A percentile compares a stretch with the other conserved stretches of the same genome.
phyloP scores from a whole-genome alignment of 208 protist genomes.

The Vickermania spadyakhi region DNA sequence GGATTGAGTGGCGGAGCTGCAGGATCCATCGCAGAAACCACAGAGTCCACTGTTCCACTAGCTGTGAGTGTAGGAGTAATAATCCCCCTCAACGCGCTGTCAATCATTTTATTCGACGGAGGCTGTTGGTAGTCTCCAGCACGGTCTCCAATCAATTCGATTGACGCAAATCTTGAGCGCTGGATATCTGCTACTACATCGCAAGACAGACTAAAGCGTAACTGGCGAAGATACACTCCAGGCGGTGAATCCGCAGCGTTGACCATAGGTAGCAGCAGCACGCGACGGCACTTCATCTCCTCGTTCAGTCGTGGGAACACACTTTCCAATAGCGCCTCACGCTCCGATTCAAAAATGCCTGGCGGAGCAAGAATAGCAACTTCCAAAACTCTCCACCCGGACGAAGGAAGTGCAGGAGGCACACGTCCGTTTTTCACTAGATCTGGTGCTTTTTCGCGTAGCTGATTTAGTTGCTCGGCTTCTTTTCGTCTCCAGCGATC shows the following conservation, averaged over 20 bases:
- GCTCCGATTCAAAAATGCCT: slow-evolving; percentile 68
- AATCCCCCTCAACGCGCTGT: neutral
- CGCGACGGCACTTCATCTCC: slow-evolving; percentile 22
- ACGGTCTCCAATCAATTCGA: slow-evolving; percentile 77
- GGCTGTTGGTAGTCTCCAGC: slow-evolving; percentile 53
- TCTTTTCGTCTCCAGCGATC: slow-evolving; percentile 1
- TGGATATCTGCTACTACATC: slow-evolving; percentile 47
- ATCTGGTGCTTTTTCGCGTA: neutral
- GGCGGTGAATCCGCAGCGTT: slow-evolving; percentile 19
- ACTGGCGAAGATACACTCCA: slow-evolving; percentile 21
- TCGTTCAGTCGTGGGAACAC: slow-evolving; percentile 70
- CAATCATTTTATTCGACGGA: slow-evolving; percentile 34
- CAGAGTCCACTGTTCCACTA: neutral
- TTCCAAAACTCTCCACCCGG: slow-evolving; percentile 70
- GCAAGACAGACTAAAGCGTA: slow-evolving; percentile 26
- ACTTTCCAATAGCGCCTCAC: slow-evolving; percentile 27
- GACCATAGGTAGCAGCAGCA: slow-evolving; percentile 37
- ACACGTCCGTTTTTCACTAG: slow-evolving; percentile 5
- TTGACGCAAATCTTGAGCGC: slow-evolving; percentile 42
- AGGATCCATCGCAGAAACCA: slow-evolving; percentile 1
- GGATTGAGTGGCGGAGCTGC: slow-evolving; percentile 23
- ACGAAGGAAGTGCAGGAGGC: slow-evolving; percentile 22
- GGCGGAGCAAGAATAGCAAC: slow-evolving; percentile 70
- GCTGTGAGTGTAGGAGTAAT: neutral
- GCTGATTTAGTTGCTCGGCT: neutral